Conservation (phyloP, 257 asterid species). For the Ophiorrhiza pumila region DNA sequence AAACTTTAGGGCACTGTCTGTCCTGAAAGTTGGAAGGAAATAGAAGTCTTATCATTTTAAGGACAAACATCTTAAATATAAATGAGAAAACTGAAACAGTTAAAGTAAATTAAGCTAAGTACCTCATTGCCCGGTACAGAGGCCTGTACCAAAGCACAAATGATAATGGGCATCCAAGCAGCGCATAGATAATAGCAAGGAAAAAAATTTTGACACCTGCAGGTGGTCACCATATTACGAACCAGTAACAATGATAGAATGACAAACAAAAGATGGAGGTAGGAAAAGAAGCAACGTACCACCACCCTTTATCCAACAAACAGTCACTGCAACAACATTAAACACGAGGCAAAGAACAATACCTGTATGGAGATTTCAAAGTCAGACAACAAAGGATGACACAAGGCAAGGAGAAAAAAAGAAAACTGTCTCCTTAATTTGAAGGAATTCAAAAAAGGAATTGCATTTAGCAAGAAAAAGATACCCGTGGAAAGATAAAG, state of each 20-base stretch:
- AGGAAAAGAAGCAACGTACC: slow-evolving; percentile 46
- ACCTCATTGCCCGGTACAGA: slow-evolving; percentile 92
- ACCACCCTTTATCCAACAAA: slow-evolving; percentile 92
- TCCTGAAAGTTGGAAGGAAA: slow-evolving; percentile 48
- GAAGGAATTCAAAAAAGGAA: neutral
- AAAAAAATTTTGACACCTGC: slow-evolving; percentile 87
- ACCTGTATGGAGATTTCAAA: slow-evolving; percentile 46
- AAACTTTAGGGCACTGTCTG: slow-evolving; percentile 91
- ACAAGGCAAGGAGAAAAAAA: neutral
- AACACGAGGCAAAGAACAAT: slow-evolving; percentile 84
- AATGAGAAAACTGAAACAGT: neutral
- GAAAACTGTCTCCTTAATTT: neutral
- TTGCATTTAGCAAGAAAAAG: neutral
- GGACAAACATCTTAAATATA: neutral
- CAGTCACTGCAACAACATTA: slow-evolving; percentile 74
- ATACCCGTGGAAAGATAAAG: neutral
- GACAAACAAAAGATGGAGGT: neutral
- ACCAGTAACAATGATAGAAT: slow-evolving; percentile 2
- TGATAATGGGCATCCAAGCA: slow-evolving; percentile 82
- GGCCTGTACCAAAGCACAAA: slow-evolving; percentile 97
- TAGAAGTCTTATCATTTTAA: neutral
- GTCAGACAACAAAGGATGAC: neutral
- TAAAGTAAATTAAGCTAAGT: slow-evolving; percentile 11
- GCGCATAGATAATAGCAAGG: slow-evolving; percentile 81
- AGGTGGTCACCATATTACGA: slow-evolving; percentile 25